Percentiles rank a stretch among this genome's conserved stretches.
phyloP scores from a whole-genome alignment of 2,329 filamentous ascomycete species.

The Simplicillium aogashimaense region DNA sequence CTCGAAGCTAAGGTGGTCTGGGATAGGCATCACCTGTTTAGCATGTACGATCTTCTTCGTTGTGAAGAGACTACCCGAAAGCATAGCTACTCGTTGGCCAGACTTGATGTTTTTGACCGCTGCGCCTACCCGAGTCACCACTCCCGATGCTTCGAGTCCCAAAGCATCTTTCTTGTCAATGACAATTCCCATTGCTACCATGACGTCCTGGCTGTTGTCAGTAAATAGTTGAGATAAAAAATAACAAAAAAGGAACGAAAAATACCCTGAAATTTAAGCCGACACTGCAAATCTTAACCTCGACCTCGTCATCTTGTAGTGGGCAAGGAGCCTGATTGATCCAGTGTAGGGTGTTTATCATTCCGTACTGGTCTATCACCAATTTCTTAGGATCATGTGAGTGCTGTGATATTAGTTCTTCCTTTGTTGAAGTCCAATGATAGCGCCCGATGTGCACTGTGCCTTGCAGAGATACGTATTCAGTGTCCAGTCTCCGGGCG shows the following conservation, averaged over 20 bases:
- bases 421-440: neutral
- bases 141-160: conserved; percentile 11
- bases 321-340: conserved; percentile 5
- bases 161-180: conserved; percentile 4
- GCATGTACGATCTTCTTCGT: neutral
- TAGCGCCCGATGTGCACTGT: neutral
- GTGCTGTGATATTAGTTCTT: neutral
- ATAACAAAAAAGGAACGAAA: neutral
- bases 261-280: conserved; percentile 1
- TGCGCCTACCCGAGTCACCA: conserved; percentile 9
- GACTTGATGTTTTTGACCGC: conserved; percentile 3
- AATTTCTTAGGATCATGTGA: conserved; percentile 4
- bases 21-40: conserved; percentile 14
- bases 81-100: conserved; percentile 11
- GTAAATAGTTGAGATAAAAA: neutral
- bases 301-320: conserved; percentile 5
- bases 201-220: conserved; percentile 8
- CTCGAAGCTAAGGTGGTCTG: conserved; percentile 21
- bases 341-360: conserved; percentile 7
- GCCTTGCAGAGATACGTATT: neutral
- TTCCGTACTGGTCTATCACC: conserved; percentile 1
- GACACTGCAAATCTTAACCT: conserved; percentile 5
- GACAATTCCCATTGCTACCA: conserved; percentile 10
- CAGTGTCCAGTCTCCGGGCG: neutral
- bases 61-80: conserved; percentile 1